Evolutionary conservation across 257 asterid genomes (phyloP).

Genomic region (Nicotiana obtusifolia): DNA sequence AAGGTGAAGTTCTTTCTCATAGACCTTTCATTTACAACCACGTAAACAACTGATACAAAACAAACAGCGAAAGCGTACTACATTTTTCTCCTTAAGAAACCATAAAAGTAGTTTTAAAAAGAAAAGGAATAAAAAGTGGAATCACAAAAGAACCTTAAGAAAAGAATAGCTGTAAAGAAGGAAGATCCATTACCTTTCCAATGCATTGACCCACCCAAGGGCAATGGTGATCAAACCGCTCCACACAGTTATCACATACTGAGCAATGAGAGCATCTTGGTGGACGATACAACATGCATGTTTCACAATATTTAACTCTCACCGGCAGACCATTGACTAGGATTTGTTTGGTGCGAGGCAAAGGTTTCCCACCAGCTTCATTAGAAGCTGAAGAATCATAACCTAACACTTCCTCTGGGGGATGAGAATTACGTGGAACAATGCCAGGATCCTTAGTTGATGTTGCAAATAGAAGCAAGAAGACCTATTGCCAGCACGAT

Average conservation of each 20-base stretch:
- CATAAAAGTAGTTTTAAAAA: not conserved
- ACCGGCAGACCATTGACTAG: conserved; percentile 53
- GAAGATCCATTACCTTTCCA: conserved; percentile 46
- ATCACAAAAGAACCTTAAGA: not conserved
- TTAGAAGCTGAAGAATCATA: conserved; percentile 29
- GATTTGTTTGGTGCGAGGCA: conserved; percentile 52
- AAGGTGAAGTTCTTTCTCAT: not conserved
- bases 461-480: conserved; percentile 51
- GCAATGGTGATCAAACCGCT: conserved; percentile 84
- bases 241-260: conserved; percentile 72
- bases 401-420: conserved; percentile 38
- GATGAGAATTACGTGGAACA: conserved; percentile 57
- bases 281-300: conserved; percentile 83
- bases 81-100: not conserved
- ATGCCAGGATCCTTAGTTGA: conserved; percentile 79
- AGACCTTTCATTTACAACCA: not conserved
- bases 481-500: conserved; percentile 6
- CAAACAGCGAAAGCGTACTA: not conserved
- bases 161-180: not conserved
- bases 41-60: not conserved
- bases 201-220: conserved; percentile 92
- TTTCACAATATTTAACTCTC: conserved; percentile 68
- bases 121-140: conserved; percentile 1
- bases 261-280: conserved; percentile 92
- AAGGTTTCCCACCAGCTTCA: conserved; percentile 25